These are phyloP conservation scores for Ilyonectria sp. DNA, from an alignment of 2,329 filamentous ascomycete genomes.

Conservation along the genomic window DNA sequence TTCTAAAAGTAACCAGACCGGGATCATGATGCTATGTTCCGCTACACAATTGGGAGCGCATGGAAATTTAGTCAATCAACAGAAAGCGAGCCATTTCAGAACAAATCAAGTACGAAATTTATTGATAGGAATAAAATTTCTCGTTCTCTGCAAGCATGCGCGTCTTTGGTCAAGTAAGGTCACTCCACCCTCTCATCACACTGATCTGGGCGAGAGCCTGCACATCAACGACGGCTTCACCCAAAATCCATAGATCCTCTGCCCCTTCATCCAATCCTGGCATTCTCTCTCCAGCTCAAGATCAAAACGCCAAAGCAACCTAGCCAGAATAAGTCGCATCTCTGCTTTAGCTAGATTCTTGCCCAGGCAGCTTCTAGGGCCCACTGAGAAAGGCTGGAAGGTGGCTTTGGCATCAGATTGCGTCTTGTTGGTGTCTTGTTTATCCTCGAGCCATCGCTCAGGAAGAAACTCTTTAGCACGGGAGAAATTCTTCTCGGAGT, in stretches of 20 bases:
- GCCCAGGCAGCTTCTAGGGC: conserved; percentile 36
- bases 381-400: conserved; percentile 40
- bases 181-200: neutral
- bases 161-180: neutral
- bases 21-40: too few relatives aligned
- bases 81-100: too few relatives aligned
- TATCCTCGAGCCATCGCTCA: conserved; percentile 29
- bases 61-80: too few relatives aligned
- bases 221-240: conserved; percentile 37
- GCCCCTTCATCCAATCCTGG: conserved; percentile 33
- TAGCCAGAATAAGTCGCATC: conserved; percentile 35
- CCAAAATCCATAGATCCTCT: conserved; percentile 43
- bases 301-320: conserved; percentile 40
- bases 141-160: neutral
- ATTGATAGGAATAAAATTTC: too few relatives aligned
- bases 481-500: conserved; percentile 31
- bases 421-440: neutral
- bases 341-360: conserved; percentile 41
- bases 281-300: conserved; percentile 30
- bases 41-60: too few relatives aligned
- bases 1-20: too few relatives aligned
- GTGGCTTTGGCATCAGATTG: conserved; percentile 20
- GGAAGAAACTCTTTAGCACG: conserved; percentile 30
- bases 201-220: conserved; percentile 10
- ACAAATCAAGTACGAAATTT: too few relatives aligned